Conservation (phyloP, 2,329 filamentous ascomycete species). For the Akanthomyces lecanii region DNA sequence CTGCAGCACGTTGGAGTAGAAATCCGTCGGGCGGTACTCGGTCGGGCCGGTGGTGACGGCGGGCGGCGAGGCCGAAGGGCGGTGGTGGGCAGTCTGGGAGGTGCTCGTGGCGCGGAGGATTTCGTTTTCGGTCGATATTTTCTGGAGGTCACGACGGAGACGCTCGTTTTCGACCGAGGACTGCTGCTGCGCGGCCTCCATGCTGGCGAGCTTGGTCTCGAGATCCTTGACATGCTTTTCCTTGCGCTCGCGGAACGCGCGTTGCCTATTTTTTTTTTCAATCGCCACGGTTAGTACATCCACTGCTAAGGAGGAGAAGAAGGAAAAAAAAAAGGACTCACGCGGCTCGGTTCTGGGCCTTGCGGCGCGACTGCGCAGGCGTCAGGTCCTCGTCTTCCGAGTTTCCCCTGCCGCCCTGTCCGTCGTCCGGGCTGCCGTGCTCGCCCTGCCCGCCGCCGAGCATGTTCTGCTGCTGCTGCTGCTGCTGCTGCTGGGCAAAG, state of each 20-base stretch:
- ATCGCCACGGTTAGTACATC: background rate
- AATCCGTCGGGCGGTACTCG: conserved; percentile 68
- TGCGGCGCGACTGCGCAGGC: conserved; percentile 54
- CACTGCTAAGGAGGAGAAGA: no score
- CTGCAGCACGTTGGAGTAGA: conserved; percentile 60
- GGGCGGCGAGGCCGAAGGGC: conserved; percentile 36
- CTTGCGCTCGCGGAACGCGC: conserved; percentile 93
- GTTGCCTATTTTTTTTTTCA: conserved; percentile 59
- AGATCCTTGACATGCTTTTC: conserved; percentile 92
- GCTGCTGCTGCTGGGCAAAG: conserved; percentile 8
- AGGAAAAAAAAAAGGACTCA: conserved; percentile 36
- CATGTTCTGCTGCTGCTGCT: conserved; percentile 24
- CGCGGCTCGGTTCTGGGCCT: conserved; percentile 60
- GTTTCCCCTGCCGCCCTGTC: conserved; percentile 13
- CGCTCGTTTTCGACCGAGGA: conserved; percentile 81
- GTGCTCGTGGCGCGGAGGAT: conserved; percentile 71
- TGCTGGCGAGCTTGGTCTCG: conserved; percentile 73
- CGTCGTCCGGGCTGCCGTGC: conserved; percentile 31
- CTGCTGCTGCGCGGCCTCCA: conserved; percentile 69
- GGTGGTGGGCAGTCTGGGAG: conserved; percentile 19
- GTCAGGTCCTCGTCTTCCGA: conserved; percentile 53
- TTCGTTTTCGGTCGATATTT: conserved; percentile 85
- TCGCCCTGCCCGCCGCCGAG: conserved; percentile 19
- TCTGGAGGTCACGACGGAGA: conserved; percentile 77
- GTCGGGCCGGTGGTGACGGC: conserved; percentile 61